Evolutionary conservation across 2,329 filamentous ascomycete species (phyloP).

Genomic region (Alternaria gansuensis): DNA sequence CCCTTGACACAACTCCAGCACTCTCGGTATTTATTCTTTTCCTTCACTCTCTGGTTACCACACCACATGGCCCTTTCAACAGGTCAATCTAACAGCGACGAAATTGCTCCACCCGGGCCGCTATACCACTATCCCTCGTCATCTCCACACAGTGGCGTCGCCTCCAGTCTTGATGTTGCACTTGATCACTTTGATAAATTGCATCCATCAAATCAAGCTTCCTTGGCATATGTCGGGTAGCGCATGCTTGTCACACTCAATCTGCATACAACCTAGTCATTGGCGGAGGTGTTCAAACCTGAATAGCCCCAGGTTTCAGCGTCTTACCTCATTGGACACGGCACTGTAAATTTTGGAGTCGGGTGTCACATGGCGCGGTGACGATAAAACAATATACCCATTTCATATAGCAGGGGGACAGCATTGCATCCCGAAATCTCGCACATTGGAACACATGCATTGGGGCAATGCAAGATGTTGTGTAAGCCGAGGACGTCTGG

Average conservation of each 20-base stretch:
- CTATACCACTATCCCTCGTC: constrained; percentile 19
- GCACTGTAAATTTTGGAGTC: constrained; percentile 22
- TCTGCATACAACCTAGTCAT: constrained; percentile 24
- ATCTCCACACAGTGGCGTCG: constrained; percentile 17
- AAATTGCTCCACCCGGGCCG: constrained; percentile 23
- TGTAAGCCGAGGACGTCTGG: neutral
- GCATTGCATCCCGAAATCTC: too few species aligned
- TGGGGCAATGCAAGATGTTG: neutral
- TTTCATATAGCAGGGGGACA: too few species aligned
- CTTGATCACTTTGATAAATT: constrained; percentile 30
- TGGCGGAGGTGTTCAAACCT: constrained; percentile 20
- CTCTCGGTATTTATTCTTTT: constrained; percentile 24
- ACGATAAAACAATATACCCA: too few species aligned
- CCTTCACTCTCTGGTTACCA: too few species aligned
- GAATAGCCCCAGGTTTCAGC: constrained; percentile 30
- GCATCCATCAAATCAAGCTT: constrained; percentile 22
- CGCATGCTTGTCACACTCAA: constrained; percentile 24
- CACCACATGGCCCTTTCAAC: neutral
- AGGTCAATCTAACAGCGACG: constrained; percentile 26
- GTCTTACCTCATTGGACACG: constrained; percentile 30
- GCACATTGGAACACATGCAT: neutral
- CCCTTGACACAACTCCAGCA: neutral
- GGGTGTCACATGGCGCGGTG: constrained; percentile 27
- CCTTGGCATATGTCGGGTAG: constrained; percentile 27
- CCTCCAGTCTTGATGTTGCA: constrained; percentile 15